Base-by-base conservation (phyloP, 371 early-diverging fungal species). In the Chytridiales sp. region DNA sequence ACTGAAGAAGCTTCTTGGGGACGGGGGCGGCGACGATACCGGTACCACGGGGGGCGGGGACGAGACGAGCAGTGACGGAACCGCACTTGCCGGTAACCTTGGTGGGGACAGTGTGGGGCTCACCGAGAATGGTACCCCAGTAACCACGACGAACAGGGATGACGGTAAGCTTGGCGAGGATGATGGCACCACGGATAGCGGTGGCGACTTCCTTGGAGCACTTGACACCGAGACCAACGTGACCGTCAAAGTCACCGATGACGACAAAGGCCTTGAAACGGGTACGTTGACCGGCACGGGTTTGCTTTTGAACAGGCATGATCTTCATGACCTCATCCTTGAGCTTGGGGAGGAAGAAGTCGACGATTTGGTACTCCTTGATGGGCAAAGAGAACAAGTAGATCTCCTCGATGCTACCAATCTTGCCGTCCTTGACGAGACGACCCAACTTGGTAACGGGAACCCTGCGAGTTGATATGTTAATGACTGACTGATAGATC, bases 301-400 rank as follows among this genome's bases (percentile, higher is more conserved):
- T 99, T 84, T 99, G 99, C 90, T 99, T 99, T 86, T 99, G 99
- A 72, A 99, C 98, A 67, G 98, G 97, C 86, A 95, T 98, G 77
- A 98, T 95, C 87, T 95, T 94, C 90, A 99, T 95, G 68, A 99
- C 96, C 80, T 99, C 96, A 75, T 98, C 98, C 90, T 95, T 96
- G 66, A 99, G 87, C 65, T 88, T 91, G 67, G 91, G 92, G 57
- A 98, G 81, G 87, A 99, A 94, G 80, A 79, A 83, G 81, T 99
- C 99, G 65, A 99, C 90, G 60, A 99, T 97, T 83, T 98, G 98
- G 87, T 93, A 94, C 83, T 99, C 99, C 89, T 98, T 97, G 87
- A 99, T 93, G 62, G 94, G 94, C 66, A 97, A 87, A 55, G 98
- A 98, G 90, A 93, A 94, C 59, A 91, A 80, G 81, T 97, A 98